These are phyloP conservation scores for Spizellomyces punctatus DNA, from an alignment of 192 early-diverging fungal genomes.

Conservation along the genomic window DNA sequence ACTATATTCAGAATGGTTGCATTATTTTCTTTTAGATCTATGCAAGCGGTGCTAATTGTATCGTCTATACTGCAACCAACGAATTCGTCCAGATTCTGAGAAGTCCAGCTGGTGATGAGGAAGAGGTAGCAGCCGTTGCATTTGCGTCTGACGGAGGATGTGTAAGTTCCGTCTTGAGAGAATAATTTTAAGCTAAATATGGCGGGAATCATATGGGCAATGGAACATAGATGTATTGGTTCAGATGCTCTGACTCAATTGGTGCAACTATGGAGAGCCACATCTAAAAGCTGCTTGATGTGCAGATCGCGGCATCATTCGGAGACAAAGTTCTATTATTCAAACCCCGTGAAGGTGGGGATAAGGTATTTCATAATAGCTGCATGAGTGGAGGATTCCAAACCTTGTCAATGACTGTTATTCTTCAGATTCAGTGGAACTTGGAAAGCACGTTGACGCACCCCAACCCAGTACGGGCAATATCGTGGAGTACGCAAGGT, in stretches of 20 bases:
- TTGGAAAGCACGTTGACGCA: neutral
- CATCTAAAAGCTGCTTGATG: neutral
- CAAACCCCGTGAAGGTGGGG: neutral
- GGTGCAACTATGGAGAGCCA: too few species aligned
- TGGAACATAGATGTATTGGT: too few species aligned
- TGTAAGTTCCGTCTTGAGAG: neutral
- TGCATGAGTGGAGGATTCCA: too few species aligned
- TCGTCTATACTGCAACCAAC: conserved; percentile 20
- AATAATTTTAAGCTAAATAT: too few species aligned
- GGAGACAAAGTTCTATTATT: conserved; percentile 15
- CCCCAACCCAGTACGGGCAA: neutral
- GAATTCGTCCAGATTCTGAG: conserved; percentile 12
- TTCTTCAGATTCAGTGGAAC: neutral
- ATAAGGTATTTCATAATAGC: neutral
- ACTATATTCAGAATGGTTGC: too few species aligned
- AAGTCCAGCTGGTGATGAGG: conserved; percentile 10
- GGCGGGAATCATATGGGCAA: too few species aligned
- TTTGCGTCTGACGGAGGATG: neutral
- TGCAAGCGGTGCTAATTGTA: conserved; percentile 15
- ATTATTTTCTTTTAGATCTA: neutral
- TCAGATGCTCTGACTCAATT: too few species aligned
- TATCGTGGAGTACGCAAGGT: conserved; percentile 19
- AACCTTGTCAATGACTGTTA: too few species aligned
- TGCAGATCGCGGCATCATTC: conserved; percentile 25
- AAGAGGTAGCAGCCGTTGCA: neutral